Evolutionary conservation across 345 rosid genomes (phyloP).

Genomic region (Lumnitzera racemosa): DNA sequence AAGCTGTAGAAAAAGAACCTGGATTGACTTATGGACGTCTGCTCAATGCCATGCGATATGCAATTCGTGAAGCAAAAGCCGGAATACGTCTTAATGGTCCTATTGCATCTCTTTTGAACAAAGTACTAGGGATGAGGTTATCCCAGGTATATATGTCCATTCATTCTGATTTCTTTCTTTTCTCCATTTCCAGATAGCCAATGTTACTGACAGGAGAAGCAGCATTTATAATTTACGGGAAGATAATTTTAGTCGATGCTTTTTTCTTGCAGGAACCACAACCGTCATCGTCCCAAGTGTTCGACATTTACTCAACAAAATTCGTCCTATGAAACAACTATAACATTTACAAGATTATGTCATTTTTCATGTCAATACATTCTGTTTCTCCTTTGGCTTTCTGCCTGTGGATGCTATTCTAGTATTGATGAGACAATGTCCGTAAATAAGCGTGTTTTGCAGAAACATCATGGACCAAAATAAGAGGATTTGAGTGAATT

Average conservation of each 20-base stretch:
- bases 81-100: conserved; percentile 32
- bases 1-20: conserved; percentile 53
- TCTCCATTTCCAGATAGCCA: no score
- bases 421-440: no score
- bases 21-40: conserved; percentile 54
- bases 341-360: neutral
- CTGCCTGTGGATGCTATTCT: no score
- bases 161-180: neutral
- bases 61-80: conserved; percentile 39
- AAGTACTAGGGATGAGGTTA: conserved; percentile 8
- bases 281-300: conserved; percentile 46
- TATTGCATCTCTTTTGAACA: conserved; percentile 20
- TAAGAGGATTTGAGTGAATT: no score
- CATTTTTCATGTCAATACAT: neutral
- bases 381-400: no score
- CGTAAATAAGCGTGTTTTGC: no score
- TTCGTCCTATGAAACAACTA: conserved; percentile 26
- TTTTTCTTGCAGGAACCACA: conserved; percentile 55
- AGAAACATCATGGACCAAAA: no score
- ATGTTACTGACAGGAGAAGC: no score
- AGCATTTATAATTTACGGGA: no score
- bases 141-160: conserved; percentile 25
- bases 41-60: conserved; percentile 42
- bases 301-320: conserved; percentile 45
- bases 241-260: no score